Percentiles rank a stretch among this genome's conserved stretches.
Evolutionary conservation across 306 rosid genomes (phyloP).

Genomic region (Parietaria judaica): DNA sequence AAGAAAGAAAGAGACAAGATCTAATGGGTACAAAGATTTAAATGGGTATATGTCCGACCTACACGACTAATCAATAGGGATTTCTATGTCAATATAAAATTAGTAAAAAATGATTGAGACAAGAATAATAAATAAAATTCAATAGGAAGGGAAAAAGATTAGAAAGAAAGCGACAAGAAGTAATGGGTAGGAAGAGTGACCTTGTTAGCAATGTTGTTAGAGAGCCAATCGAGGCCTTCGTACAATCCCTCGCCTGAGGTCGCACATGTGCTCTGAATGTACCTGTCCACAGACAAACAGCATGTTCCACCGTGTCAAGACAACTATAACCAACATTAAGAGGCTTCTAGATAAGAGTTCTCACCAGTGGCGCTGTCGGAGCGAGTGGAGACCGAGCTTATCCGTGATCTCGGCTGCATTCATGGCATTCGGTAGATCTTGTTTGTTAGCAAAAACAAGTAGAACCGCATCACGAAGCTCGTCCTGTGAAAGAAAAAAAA

Average conservation of each 20-base stretch:
- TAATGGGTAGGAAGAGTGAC: slow-evolving; percentile 13
- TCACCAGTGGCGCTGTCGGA: slow-evolving; percentile 99
- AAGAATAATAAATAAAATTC: too few species aligned
- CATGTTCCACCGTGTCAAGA: slow-evolving; percentile 12
- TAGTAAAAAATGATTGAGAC: too few species aligned
- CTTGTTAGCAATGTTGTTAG: slow-evolving; percentile 99
- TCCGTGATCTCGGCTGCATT: slow-evolving; percentile 99
- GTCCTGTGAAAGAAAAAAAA: slow-evolving; percentile 43
- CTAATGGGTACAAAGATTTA: too few species aligned
- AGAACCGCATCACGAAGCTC: slow-evolving; percentile 96
- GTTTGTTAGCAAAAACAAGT: slow-evolving; percentile 99
- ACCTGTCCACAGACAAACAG: slow-evolving; percentile 50
- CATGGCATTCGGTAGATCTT: slow-evolving; percentile 99
- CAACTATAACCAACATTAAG: background rate
- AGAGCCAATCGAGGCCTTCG: slow-evolving; percentile 98
- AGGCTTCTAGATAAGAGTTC: slow-evolving; percentile 4
- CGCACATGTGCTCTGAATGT: too few species aligned
- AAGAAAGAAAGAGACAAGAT: too few species aligned
- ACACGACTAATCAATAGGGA: too few species aligned
- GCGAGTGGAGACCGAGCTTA: slow-evolving; percentile 98
- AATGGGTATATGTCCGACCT: too few species aligned
- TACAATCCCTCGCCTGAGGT: slow-evolving; percentile 99
- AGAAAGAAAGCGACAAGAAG: too few species aligned
- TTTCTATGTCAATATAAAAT: too few species aligned
- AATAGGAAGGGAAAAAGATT: too few species aligned